Conservation (phyloP, 108 stramenopile genomes). For the Epithemia pelagica region DNA sequence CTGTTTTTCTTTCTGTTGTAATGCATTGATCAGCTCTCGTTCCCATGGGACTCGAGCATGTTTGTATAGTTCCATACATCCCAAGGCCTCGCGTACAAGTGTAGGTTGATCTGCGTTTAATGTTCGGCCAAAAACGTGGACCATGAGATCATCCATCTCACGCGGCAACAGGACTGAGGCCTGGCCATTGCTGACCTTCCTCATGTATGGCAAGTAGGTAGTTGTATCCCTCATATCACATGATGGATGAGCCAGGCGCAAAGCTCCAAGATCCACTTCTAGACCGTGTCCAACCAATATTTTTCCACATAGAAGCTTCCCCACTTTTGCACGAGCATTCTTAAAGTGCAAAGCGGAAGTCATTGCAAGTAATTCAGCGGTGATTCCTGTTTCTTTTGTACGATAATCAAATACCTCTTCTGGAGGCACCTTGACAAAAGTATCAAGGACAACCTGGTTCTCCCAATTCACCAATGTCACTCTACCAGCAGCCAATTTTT, state of each 20-base stretch:
- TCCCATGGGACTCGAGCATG: conserved; percentile 56
- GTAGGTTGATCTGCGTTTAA: background rate
- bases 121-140: conserved; percentile 11
- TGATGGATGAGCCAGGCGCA: conserved; percentile 78
- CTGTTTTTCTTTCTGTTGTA: conserved; percentile 13
- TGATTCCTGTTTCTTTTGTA: conserved; percentile 68
- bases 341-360: conserved; percentile 31
- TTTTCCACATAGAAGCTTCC: conserved; percentile 57
- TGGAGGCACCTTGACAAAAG: conserved; percentile 51
- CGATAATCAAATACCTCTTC: conserved; percentile 84
- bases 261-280: conserved; percentile 68
- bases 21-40: conserved; percentile 20
- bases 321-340: conserved; percentile 58
- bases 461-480: conserved; percentile 76
- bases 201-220: conserved; percentile 61
- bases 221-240: conserved; percentile 77
- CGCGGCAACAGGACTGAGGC: conserved; percentile 8
- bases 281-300: conserved; percentile 91
- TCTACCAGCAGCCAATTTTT: conserved; percentile 54
- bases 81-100: conserved; percentile 36
- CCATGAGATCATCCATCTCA: background rate
- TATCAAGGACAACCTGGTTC: conserved; percentile 59
- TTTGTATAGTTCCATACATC: conserved; percentile 65
- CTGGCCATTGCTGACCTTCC: conserved; percentile 10
- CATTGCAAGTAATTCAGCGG: conserved; percentile 33